These are phyloP conservation scores for Solanum sitiens DNA, from an alignment of 257 asterid species.

Conservation along the genomic window DNA sequence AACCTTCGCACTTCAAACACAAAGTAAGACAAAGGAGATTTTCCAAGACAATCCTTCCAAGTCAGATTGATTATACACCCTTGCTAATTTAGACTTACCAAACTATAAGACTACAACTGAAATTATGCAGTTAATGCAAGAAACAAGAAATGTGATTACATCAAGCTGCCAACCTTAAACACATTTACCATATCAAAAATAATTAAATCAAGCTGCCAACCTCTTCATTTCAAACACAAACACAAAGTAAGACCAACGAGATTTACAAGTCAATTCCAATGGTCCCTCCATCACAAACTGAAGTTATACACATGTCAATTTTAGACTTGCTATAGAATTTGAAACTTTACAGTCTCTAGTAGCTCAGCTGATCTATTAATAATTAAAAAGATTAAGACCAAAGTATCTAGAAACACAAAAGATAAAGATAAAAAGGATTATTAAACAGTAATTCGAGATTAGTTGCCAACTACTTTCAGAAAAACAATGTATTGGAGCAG, in stretches of 20 bases:
- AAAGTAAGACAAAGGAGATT: not conserved
- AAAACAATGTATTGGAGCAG: not conserved
- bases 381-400: not conserved
- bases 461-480: not conserved
- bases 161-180: not conserved
- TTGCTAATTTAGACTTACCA: not conserved
- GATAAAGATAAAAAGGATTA: not conserved
- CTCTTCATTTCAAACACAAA: not conserved
- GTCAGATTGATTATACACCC: not conserved
- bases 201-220: not conserved
- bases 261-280: not conserved
- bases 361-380: not conserved
- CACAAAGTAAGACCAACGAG: not conserved
- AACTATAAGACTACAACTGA: not conserved
- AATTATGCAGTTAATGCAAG: not conserved
- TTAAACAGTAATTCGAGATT: not conserved
- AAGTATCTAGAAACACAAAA: not conserved
- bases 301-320: not conserved
- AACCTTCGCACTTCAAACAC: not conserved
- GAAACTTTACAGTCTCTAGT: not conserved
- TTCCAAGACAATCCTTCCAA: not conserved
- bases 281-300: not conserved
- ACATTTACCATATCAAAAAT: not conserved
- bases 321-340: not conserved
- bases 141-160: not conserved